Evolutionary conservation across 768 basidiomycete species (phyloP), one percentile per base, ranked within the genome.

Genomic region (Calocybe cyanea): DNA sequence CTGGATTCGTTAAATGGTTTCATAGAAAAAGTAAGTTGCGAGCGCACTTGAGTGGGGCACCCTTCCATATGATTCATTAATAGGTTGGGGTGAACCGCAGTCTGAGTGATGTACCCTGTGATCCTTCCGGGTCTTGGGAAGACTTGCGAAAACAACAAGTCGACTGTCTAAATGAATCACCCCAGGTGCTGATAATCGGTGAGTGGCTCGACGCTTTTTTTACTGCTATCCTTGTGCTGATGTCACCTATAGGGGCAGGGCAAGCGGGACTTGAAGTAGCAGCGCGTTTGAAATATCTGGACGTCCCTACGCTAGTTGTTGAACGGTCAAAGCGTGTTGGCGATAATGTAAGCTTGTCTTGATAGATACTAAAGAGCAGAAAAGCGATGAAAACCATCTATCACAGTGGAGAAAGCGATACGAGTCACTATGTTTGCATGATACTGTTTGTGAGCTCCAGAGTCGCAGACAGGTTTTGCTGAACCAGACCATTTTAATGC

Each of bases 251-350:
- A 52, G 51, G 51, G n/a, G 66, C 46, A 1, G 80, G 78, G 3
- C 81, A 83, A 36, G 72, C 70, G 44, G 83, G 81, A 1, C 59
- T 87, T 21, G 77, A 73, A 32, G 57, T 79, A 2, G 84, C 85
- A 0, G 83, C 83, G 1, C 69, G 83, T n/a, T 64, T 90, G 44
- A 81, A 81, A 54, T 69, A 68, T 33, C 64, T 87, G 19, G 79
- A 75, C 15, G 62, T 89, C 10, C 54, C 67, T 1, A 65, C 73
- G 1, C 63, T 91, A 8, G 81, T 83, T n/a, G 64, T 85, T 11
- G 85, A 86, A 51, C 69, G 66, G 54, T 73, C 77, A 43, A 43
- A 63, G 13, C 64, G 73, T 4, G 61, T 81, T 8, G 81, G 80
- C 1, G 78, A 81, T 51, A 74, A 71, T 55, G 51, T 52, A 15